Conservation (phyloP, 345 rosid genomes). For the Eucalyptus coolabah region DNA sequence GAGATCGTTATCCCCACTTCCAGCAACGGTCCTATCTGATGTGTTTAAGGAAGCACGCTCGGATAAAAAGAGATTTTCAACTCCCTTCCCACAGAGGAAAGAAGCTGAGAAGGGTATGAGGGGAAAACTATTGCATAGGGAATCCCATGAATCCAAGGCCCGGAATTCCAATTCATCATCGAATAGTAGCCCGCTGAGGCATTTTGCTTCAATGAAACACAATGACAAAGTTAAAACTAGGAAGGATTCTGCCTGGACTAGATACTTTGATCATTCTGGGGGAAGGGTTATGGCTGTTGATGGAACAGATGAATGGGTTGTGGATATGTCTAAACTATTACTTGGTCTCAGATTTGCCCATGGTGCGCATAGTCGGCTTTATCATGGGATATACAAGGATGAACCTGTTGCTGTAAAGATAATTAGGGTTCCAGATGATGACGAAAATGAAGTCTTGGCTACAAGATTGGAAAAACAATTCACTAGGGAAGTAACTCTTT, state of each 20-base stretch:
- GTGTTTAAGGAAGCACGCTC: constrained; percentile 78
- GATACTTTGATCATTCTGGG: constrained; percentile 70
- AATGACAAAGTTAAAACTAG: constrained; percentile 39
- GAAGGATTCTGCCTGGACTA: constrained; percentile 80
- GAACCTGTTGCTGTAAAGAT: constrained; percentile 96
- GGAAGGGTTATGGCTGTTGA: constrained; percentile 76
- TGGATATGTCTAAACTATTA: constrained; percentile 81
- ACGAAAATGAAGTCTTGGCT: constrained; percentile 58
- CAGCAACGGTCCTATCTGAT: constrained; percentile 52
- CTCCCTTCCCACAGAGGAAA: constrained; percentile 61
- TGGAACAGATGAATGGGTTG: constrained; percentile 47
- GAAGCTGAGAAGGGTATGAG: constrained; percentile 29
- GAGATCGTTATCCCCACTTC: constrained; percentile 77
- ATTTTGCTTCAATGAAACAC: constrained; percentile 42
- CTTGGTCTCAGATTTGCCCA: constrained; percentile 92
- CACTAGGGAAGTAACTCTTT: constrained; percentile 70
- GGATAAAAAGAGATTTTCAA: constrained; percentile 65
- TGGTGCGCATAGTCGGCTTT: constrained; percentile 85
- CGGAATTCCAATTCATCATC: constrained; percentile 8
- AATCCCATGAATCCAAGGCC: constrained; percentile 16
- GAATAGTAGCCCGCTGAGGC: constrained; percentile 43
- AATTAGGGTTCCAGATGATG: constrained; percentile 81
- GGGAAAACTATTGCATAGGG: constrained; percentile 23
- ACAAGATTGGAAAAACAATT: constrained; percentile 77
- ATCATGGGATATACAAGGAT: constrained; percentile 87